Conservation (phyloP, 495 filamentous ascomycete genomes). For the Cryomyces antarcticus region DNA sequence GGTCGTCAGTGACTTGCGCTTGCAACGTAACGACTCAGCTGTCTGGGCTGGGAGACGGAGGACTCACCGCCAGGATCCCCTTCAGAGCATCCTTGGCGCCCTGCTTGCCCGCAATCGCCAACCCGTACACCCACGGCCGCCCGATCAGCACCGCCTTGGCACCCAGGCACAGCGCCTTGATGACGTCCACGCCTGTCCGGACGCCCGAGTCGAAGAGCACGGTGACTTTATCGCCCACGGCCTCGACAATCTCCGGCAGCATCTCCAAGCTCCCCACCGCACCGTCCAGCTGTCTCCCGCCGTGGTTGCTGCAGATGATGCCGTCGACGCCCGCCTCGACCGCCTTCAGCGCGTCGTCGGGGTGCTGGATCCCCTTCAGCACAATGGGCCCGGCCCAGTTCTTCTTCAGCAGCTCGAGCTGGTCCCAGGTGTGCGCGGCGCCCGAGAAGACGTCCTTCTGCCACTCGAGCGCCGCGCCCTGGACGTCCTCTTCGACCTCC, state of each 20-base stretch:
- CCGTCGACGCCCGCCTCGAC: constrained; percentile 29
- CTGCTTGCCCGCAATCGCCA: constrained; percentile 9
- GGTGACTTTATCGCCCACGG: constrained; percentile 12
- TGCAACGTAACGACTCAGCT: too few species aligned
- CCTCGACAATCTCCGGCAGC: constrained; percentile 15
- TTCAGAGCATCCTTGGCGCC: constrained; percentile 7
- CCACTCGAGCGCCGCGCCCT: constrained; percentile 5
- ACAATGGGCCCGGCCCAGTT: constrained; percentile 20
- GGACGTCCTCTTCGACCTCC: constrained; percentile 27
- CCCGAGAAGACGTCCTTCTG: constrained; percentile 3
- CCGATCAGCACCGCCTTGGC: constrained; percentile 15
- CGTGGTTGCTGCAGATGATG: constrained; percentile 35
- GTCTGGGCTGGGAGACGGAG: too few species aligned
- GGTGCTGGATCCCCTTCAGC: constrained; percentile 19
- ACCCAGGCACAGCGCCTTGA: constrained; percentile 17
- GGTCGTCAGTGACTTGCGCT: too few species aligned
- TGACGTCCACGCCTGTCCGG: constrained; percentile 13
- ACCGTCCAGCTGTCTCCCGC: constrained; percentile 18
- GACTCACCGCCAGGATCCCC: constrained; percentile 2
- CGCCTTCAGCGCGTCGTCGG: constrained; percentile 26
- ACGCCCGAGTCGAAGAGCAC: constrained; percentile 17
- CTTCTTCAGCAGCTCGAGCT: constrained; percentile 12
- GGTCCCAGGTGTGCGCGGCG: constrained; percentile 6
- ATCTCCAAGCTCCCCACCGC: constrained; percentile 13
- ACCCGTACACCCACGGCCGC: constrained; percentile 15